phyloP scores from a whole-genome alignment of 108 stramenopile genomes.

The Cyclostephanos tholiformis region DNA sequence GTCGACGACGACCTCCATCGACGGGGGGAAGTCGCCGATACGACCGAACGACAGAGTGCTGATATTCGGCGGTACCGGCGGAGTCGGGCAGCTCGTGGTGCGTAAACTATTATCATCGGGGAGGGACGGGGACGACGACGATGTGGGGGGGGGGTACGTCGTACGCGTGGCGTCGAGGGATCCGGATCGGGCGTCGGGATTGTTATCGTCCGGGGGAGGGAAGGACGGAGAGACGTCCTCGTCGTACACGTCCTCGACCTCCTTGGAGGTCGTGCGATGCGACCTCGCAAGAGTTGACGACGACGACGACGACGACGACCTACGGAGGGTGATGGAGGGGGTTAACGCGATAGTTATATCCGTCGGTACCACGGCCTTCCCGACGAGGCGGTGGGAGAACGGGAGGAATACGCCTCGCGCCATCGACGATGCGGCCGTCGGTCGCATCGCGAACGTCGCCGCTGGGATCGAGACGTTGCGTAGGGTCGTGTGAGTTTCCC shows the following conservation, averaged over 20 bases:
- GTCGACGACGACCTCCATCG: neutral
- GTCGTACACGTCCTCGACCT: neutral
- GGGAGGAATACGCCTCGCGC: constrained; percentile 69
- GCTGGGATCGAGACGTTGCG: constrained; percentile 6
- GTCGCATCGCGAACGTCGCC: constrained; percentile 44
- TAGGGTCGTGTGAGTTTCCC: constrained; percentile 21
- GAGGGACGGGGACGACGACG: neutral
- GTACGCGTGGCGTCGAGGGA: constrained; percentile 43
- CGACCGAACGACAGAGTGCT: constrained; percentile 37
- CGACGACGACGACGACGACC: constrained; percentile 31
- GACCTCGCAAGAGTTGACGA: constrained; percentile 40
- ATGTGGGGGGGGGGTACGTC: constrained; percentile 24
- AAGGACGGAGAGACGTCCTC: neutral
- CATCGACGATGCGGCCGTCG: constrained; percentile 59
- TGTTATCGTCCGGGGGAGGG: constrained; percentile 3
- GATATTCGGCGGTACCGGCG: constrained; percentile 49
- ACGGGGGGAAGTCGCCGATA: constrained; percentile 27
- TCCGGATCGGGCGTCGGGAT: constrained; percentile 26
- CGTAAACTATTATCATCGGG: constrained; percentile 18
- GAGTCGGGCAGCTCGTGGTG: constrained; percentile 51
- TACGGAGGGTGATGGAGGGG: constrained; percentile 20
- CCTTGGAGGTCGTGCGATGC: constrained; percentile 25
- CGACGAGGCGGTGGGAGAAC: constrained; percentile 43
- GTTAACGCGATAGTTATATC: constrained; percentile 43
- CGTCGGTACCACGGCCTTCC: constrained; percentile 58